Evolutionary conservation across 2,329 filamentous ascomycete species (phyloP).

Genomic region (Aspergillus oerlinghausenensis): DNA sequence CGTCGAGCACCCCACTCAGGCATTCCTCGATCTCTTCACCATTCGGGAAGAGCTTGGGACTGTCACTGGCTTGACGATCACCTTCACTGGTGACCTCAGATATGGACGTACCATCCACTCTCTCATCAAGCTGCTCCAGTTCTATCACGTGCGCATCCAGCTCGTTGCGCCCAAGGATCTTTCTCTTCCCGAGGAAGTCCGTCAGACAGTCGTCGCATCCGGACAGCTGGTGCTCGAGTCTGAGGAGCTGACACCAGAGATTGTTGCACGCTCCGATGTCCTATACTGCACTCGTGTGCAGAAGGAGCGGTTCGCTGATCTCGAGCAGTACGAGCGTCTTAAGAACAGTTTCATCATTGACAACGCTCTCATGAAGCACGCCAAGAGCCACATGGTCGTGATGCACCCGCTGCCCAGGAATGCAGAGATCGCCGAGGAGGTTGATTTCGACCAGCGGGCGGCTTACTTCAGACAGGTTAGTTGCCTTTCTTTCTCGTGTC

Average conservation of each 20-base stretch:
- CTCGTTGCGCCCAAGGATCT: slow-evolving; percentile 80
- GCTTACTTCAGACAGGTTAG: slow-evolving; percentile 99
- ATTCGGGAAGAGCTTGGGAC: slow-evolving; percentile 97
- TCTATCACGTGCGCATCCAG: slow-evolving; percentile 93
- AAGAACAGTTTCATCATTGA: slow-evolving; percentile 88
- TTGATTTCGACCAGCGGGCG: slow-evolving; percentile 93
- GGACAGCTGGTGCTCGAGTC: slow-evolving; percentile 75
- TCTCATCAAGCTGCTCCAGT: slow-evolving; percentile 83
- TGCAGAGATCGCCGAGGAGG: slow-evolving; percentile 87
- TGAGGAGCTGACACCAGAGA: slow-evolving; percentile 76
- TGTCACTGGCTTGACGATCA: slow-evolving; percentile 91
- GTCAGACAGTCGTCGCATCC: slow-evolving; percentile 64
- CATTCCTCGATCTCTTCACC: slow-evolving; percentile 95
- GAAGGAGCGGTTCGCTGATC: slow-evolving; percentile 86
- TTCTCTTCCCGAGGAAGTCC: slow-evolving; percentile 69
- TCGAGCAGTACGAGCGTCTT: slow-evolving; percentile 75
- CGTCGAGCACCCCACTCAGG: slow-evolving; percentile 94
- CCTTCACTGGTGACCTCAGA: slow-evolving; percentile 87
- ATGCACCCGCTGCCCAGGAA: slow-evolving; percentile 95
- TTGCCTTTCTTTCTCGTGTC: slow-evolving; percentile 18
- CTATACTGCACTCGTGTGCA: slow-evolving; percentile 96
- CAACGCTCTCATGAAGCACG: slow-evolving; percentile 82
- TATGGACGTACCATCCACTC: slow-evolving; percentile 96
- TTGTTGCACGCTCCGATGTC: slow-evolving; percentile 81
- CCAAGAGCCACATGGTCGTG: slow-evolving; percentile 89